A percentile compares a stretch with the other conserved stretches of the same genome.
phyloP scores from a whole-genome alignment of 768 basidiomycete species.

The Clitopilus passeckerianus region DNA sequence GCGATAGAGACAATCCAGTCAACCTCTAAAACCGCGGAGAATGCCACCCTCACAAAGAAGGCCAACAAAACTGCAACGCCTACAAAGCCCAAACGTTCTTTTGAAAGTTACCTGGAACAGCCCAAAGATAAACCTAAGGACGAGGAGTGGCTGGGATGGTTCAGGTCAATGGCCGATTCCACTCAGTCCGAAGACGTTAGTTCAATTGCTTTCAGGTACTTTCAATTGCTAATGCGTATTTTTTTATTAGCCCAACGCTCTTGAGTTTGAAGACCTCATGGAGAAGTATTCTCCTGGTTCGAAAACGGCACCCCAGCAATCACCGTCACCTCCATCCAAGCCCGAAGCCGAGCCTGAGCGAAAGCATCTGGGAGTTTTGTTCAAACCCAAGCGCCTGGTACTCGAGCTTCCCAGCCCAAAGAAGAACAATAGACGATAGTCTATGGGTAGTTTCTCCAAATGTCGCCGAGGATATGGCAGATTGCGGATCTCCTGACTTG shows the following conservation, averaged over 20 bases:
- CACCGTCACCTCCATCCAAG: background rate
- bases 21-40: background rate
- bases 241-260: background rate
- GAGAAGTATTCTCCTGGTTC: background rate
- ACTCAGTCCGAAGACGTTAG: background rate
- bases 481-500: no score
- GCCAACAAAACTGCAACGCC: no score
- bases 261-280: background rate
- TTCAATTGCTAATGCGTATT: background rate
- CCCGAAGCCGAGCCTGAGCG: background rate
- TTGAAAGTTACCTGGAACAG: background rate
- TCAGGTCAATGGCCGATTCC: background rate
- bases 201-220: background rate
- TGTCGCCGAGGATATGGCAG: no score
- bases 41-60: background rate
- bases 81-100: background rate
- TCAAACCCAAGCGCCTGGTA: background rate
- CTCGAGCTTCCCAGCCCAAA: background rate
- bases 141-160: background rate
- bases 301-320: background rate
- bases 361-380: background rate
- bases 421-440: background rate
- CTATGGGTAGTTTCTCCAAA: no score
- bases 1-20: background rate
- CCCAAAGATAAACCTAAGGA: background rate